Evolutionary conservation across 2,329 filamentous ascomycete genomes (phyloP).

Genomic region (Exophiala aquamarina): DNA sequence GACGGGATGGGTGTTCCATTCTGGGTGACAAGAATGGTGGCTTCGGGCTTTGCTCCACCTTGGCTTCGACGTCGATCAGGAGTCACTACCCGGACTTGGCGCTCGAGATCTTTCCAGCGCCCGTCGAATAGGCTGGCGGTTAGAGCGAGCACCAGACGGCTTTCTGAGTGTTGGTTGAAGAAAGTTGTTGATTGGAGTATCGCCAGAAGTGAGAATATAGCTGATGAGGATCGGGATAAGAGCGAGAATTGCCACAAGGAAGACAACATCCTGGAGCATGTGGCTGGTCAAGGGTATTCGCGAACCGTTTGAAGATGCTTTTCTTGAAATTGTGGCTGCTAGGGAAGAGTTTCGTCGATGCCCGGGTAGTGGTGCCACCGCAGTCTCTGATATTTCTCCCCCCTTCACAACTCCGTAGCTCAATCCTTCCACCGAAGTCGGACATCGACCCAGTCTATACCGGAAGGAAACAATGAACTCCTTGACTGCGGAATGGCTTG

Average conservation of each 20-base stretch:
- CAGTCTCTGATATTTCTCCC: background rate
- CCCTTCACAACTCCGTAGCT: background rate
- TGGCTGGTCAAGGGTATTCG: background rate
- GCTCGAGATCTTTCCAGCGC: constrained; percentile 17
- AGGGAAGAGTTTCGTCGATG: background rate
- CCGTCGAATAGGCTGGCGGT: constrained; percentile 10
- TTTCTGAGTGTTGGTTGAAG: too few relatives aligned
- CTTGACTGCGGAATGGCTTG: background rate
- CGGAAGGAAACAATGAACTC: background rate
- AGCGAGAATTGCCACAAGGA: background rate
- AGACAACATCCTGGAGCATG: background rate
- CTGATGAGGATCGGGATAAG: background rate
- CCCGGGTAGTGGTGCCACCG: background rate
- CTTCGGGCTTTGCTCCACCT: constrained; percentile 4
- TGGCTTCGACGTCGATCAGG: constrained; percentile 15
- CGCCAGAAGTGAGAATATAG: background rate
- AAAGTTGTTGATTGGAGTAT: background rate
- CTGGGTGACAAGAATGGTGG: constrained; percentile 9
- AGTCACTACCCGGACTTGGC: constrained; percentile 17
- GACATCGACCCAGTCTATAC: background rate
- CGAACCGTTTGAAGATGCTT: background rate
- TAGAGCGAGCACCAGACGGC: constrained; percentile 12
- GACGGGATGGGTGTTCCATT: constrained; percentile 13
- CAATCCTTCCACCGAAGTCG: background rate
- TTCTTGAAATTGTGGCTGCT: background rate